Base-by-base conservation (phyloP, 2,329 filamentous ascomycete species). In the Cladobotryum mycophilum region DNA sequence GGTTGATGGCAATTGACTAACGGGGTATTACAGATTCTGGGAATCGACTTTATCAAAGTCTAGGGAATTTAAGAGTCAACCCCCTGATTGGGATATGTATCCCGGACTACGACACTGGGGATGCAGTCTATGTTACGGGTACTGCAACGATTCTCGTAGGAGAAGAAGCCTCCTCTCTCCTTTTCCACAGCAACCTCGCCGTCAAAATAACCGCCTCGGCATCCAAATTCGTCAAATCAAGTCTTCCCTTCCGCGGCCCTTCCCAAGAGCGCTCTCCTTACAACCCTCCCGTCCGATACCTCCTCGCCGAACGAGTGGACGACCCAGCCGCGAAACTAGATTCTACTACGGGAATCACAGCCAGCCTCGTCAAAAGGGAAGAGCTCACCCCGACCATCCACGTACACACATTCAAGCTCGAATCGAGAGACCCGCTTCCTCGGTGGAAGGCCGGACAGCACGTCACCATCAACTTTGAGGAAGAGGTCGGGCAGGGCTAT, bases 1-100 rank as follows among this genome's bases (percentile, higher is more conserved):
- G 6, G 6, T 30, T 11, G 25, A 30, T 8, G 25, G 9, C 25
- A 30, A 5, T 30, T 30, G 25, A 30, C 56, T 62, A 51, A 62
- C 47, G 25, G 9, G 9, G 25, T 40, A 20, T 5, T 14, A 34
- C 15, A 71, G 69, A 86, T 64, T 90, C 86, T 1, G 89, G 89
- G 7, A 95, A 95, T 65, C 75, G 88, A 14, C 70, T 93, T 0
- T 95, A 95, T 60, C 89, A 95, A 65, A 88, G 86, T 0, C 76
- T 95, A 0, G 89, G 89, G 1, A 95, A 95, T 61, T 71, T 95
- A 13, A 72, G 78, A 37, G 68, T 77, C 7, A 85, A 84, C 33
- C 86, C 88, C 0, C 70, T 72, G 15, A 80, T 86, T 3, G 88
- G 89, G 3, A 65, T 92, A 45, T 80, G 79, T 3, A 76, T 95